Evolutionary conservation across 2,329 filamentous ascomycete genomes (phyloP), one percentile per base, ranked within the genome.

Genomic region (Pyricularia pennisetigena): DNA sequence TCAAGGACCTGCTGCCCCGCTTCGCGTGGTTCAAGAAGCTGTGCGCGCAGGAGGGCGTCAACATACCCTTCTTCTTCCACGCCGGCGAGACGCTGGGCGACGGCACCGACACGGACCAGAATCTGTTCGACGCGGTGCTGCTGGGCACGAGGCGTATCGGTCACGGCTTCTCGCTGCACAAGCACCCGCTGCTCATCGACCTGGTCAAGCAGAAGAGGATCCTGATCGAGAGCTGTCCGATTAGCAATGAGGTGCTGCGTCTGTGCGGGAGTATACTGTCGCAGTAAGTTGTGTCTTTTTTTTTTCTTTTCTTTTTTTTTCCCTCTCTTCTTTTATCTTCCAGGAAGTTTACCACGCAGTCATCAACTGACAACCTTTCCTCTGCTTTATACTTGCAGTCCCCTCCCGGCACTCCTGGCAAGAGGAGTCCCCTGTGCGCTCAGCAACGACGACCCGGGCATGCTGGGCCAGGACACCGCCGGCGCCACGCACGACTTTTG

Each of bases 51-150:
- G 89, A 93, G 74, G 87, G 86, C 2, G 57, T 97, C 54, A 87
- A 93, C 66, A 88, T 99, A 10, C 94, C 94, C 0, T 97, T 97
- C 81, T 97, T 97, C 82, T 96, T 98, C 81, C 94, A 97, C 76
- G 94, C 94, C 0, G 94, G 94, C 71, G 94, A 97, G 79, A 92
- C 88, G 41, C 86, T 97, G 0, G 93, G 92, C 28, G 80, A 82
- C 70, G 93, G 93, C 30, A 89, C 88, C 72, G 83, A 82, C 24
- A 90, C 90, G 0, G 94, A 97, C 74, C 74, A 80, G 70, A 97
- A 97, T 77, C 84, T 98, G 3, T 97, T 93, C 76, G 94, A 97
- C 76, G 93, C 93, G 0, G 85, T 98, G 16, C 81, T 97, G 9
- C 85, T 98, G 6, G 94, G 93, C 2, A 94, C 93, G 0, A 84